A percentile compares a stretch with the other conserved stretches of the same genome.
These are phyloP conservation scores for Voacanga thouarsii DNA, from an alignment of 257 asterid genomes.

Conservation along the genomic window DNA sequence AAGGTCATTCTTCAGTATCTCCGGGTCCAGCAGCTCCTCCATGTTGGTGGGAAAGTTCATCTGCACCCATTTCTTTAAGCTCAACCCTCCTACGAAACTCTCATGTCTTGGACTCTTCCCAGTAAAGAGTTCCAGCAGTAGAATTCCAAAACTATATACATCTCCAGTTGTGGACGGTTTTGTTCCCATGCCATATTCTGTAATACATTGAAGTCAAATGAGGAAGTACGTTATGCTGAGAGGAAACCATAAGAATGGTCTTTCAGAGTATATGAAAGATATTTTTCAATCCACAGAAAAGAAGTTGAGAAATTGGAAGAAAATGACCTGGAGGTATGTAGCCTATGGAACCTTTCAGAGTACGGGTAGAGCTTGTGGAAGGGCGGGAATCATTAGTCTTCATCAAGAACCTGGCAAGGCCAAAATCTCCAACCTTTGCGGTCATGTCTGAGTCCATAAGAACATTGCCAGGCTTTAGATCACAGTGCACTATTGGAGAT, in stretches of 20 bases:
- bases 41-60: constrained; percentile 31
- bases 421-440: constrained; percentile 59
- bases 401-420: constrained; percentile 46
- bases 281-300: not conserved
- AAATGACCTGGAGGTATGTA: constrained; percentile 67
- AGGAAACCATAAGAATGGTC: not conserved
- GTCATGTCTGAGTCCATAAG: constrained; percentile 54
- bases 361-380: constrained; percentile 39
- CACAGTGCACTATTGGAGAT: constrained; percentile 47
- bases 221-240: not conserved
- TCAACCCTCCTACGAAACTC: constrained; percentile 35
- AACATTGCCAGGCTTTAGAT: constrained; percentile 59
- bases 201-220: not conserved
- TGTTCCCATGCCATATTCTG: constrained; percentile 57
- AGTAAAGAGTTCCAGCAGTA: constrained; percentile 49
- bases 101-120: constrained; percentile 49
- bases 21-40: constrained; percentile 37
- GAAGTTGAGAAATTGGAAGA: not conserved
- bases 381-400: constrained; percentile 19
- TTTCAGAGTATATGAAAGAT: no score
- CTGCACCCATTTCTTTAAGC: constrained; percentile 51
- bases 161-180: constrained; percentile 53
- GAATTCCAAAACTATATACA: constrained; percentile 61
- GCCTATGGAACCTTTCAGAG: constrained; percentile 65
- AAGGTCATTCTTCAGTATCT: constrained; percentile 17